Evolutionary conservation across 2,329 filamentous ascomycete species (phyloP), one percentile per base, ranked within the genome.

Genomic region (Neocatenulostroma microsporum): DNA sequence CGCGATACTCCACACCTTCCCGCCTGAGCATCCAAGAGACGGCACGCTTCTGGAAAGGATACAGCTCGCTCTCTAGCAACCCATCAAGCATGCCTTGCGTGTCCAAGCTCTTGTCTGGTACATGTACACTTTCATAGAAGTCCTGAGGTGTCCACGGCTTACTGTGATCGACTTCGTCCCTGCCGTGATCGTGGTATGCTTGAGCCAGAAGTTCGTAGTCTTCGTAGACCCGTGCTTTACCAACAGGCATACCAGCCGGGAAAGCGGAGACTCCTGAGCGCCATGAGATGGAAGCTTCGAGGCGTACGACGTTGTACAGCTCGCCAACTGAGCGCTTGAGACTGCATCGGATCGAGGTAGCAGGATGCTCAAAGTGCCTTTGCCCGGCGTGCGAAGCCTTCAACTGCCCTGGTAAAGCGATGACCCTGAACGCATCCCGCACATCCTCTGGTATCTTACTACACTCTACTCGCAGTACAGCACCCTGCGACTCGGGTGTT

Each of bases 31-130:
- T 64, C 83, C 83, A 89, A 31, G 77, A 68, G 2, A 87, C 66
- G 2, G 81, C 74, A 41, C 81, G 67, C 37, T 75, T 74, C 56
- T 88, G 84, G 41, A 86, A 88, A 0, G 81, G 82, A 53, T 78
- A 87, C 0, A 87, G 61, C 0, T 61, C 48, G 12, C 41, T 55
- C 4, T 54, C 48, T 2, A 61, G 47, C 4, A 56, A 37, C 15
- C 43, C 40, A 5, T 47, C 32, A 15, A 45, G 41, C 2, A 33
- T 8, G 1, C 45, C 39, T 4, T 44, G 34, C 1, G 36, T 29
- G 6, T 36, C 32, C 6, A 49, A 11, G 13, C 68, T 29, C 62
- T 62, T 34, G 71, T 63, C 18, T 1, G 83, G 78, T 2, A 79
- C 70, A 50, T 78, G 72, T 1, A 82, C 78, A 12, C 76, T 75